Evolutionary conservation across 2,329 filamentous ascomycete species (phyloP).

Genomic region (Helotiales sp.): DNA sequence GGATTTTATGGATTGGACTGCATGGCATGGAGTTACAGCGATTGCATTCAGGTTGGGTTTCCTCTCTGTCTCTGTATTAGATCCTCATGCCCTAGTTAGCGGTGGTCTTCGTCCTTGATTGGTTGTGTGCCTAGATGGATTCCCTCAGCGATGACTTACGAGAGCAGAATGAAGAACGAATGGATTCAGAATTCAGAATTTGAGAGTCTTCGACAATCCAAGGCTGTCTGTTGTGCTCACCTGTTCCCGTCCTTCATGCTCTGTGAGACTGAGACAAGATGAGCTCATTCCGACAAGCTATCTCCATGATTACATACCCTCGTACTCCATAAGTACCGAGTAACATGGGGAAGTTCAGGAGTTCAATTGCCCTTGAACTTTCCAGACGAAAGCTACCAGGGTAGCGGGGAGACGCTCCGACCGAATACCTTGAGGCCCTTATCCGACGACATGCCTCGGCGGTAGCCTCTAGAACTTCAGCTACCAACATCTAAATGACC

Average conservation of each 20-base stretch:
- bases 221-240: too few species aligned
- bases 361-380: too few species aligned
- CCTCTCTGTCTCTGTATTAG: slow-evolving; percentile 4
- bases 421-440: not conserved
- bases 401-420: too few species aligned
- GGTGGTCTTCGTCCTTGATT: not conserved
- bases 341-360: too few species aligned
- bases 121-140: slow-evolving; percentile 10
- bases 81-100: not conserved
- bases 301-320: too few species aligned
- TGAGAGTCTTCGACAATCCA: too few species aligned
- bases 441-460: not conserved
- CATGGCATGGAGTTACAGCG: slow-evolving; percentile 14
- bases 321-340: too few species aligned
- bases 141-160: slow-evolving; percentile 20
- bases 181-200: not conserved
- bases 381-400: too few species aligned
- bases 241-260: too few species aligned
- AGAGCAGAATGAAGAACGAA: slow-evolving; percentile 7
- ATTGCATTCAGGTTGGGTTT: slow-evolving; percentile 2
- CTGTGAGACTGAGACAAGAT: too few species aligned
- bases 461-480: not conserved
- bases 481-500: not conserved
- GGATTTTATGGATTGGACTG: not conserved
- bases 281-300: too few species aligned